Conservation (phyloP, 176 grass and related monocot genomes). For the Avena insularis region DNA sequence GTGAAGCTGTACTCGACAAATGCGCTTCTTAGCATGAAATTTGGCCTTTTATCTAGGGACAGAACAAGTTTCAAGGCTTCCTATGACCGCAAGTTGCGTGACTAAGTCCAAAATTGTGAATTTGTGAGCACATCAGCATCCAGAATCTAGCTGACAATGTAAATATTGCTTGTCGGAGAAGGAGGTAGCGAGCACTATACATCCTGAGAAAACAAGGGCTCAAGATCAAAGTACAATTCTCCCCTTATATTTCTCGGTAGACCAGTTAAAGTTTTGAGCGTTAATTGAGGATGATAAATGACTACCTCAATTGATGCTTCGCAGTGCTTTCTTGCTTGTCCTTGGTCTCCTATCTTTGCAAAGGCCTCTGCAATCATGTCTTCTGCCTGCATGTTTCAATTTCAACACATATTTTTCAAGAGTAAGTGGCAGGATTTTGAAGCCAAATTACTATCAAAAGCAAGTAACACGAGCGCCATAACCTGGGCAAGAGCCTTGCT, state of each 20-base stretch:
- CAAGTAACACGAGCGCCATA: slow-evolving; percentile 23
- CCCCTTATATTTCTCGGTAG: background rate
- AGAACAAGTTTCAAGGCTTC: slow-evolving; percentile 6
- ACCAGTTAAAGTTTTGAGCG: background rate
- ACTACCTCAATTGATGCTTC: slow-evolving; percentile 79
- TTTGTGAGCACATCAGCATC: background rate
- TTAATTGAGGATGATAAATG: background rate
- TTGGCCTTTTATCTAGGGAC: background rate
- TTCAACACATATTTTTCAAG: background rate
- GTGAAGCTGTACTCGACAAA: slow-evolving; percentile 7
- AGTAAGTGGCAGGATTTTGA: background rate
- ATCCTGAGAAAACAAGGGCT: background rate
- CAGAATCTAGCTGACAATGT: background rate
- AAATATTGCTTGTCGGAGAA: background rate
- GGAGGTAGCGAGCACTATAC: background rate
- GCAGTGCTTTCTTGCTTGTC: slow-evolving; percentile 71
- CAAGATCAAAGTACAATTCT: background rate
- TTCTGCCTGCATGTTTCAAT: slow-evolving; percentile 60
- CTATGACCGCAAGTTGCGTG: background rate
- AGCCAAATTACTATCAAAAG: slow-evolving; percentile 9
- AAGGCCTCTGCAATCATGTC: slow-evolving; percentile 76
- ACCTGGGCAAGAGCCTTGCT: slow-evolving; percentile 90
- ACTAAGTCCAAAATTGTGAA: background rate
- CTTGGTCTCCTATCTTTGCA: slow-evolving; percentile 64
- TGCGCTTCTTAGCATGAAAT: background rate